Percentiles rank a stretch among this genome's conserved stretches.
These are phyloP conservation scores for Lathyrus sativus DNA, from an alignment of 306 rosid species.

Conservation along the genomic window DNA sequence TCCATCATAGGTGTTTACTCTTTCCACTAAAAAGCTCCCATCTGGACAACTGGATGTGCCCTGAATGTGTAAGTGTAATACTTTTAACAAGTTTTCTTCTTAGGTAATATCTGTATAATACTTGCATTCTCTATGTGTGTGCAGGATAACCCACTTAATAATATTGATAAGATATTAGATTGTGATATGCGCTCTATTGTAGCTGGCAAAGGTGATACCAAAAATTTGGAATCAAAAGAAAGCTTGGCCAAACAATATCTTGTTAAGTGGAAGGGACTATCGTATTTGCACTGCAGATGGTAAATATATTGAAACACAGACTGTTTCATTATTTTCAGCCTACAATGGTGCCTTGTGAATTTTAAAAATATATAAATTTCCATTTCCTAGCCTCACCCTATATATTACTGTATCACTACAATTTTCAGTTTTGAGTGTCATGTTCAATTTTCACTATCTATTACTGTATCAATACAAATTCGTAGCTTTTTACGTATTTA, in stretches of 20 bases:
- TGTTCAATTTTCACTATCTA: constrained; percentile 3
- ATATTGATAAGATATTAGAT: constrained; percentile 85
- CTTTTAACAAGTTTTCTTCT: constrained; percentile 33
- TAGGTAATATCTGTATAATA: constrained; percentile 32
- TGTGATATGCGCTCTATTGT: constrained; percentile 87
- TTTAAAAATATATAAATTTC: constrained; percentile 16
- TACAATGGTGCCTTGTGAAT: constrained; percentile 18
- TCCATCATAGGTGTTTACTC: constrained; percentile 78
- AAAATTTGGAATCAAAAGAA: constrained; percentile 70
- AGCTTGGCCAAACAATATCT: constrained; percentile 86
- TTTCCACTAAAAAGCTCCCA: constrained; percentile 64
- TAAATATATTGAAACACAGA: constrained; percentile 44
- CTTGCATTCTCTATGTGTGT: constrained; percentile 30
- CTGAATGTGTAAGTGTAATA: constrained; percentile 83
- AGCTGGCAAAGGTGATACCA: constrained; percentile 67
- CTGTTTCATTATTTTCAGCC: constrained; percentile 11
- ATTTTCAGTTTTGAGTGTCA: not conserved
- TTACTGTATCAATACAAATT: too few species aligned
- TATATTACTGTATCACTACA: constrained; percentile 4
- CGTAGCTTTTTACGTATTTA: constrained; percentile 2
- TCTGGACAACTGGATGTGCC: constrained; percentile 82
- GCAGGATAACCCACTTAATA: constrained; percentile 93
- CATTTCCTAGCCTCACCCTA: constrained; percentile 11
- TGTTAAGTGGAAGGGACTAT: constrained; percentile 94
- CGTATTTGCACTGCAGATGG: constrained; percentile 92